These are phyloP conservation scores for Metschnikowia arizonensis DNA, from an alignment of 805 yeast genomes.

Conservation along the genomic window DNA sequence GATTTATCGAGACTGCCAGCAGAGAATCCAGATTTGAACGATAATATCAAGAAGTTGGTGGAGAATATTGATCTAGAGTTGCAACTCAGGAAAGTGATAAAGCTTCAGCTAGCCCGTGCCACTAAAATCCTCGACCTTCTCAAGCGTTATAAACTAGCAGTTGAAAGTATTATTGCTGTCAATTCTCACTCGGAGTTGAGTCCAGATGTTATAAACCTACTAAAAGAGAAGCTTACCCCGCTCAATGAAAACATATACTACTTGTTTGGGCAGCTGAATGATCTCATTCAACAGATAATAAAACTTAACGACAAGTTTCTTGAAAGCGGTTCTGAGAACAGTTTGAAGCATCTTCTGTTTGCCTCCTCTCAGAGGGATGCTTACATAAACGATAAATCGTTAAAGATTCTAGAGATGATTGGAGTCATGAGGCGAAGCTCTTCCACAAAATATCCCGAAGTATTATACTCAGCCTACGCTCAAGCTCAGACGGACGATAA, in stretches of 20 bases:
- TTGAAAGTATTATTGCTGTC: constrained; percentile 20
- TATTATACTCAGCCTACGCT: constrained; percentile 7
- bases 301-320: constrained; percentile 25
- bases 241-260: constrained; percentile 46
- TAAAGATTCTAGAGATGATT: constrained; percentile 10
- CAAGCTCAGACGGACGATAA: constrained; percentile 3
- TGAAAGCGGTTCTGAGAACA: constrained; percentile 16
- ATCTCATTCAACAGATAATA: constrained; percentile 29
- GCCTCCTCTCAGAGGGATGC: constrained; percentile 33
- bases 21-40: constrained; percentile 6
- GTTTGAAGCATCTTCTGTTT: constrained; percentile 25
- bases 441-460: not conserved
- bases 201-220: constrained; percentile 21
- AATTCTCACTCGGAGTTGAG: constrained; percentile 19
- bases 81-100: constrained; percentile 38
- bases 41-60: constrained; percentile 22
- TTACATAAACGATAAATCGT: constrained; percentile 38
- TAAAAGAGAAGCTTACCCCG: constrained; percentile 38
- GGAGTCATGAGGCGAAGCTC: constrained; percentile 7
- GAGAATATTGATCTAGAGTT: constrained; percentile 43
- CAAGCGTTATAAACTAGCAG: constrained; percentile 26
- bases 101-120: constrained; percentile 37
- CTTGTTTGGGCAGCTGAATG: constrained; percentile 40
- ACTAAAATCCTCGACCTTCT: constrained; percentile 31
- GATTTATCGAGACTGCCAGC: constrained; percentile 15